Evolutionary conservation across 345 rosid species (phyloP).

Genomic region (Rhodomyrtus tomentosa): DNA sequence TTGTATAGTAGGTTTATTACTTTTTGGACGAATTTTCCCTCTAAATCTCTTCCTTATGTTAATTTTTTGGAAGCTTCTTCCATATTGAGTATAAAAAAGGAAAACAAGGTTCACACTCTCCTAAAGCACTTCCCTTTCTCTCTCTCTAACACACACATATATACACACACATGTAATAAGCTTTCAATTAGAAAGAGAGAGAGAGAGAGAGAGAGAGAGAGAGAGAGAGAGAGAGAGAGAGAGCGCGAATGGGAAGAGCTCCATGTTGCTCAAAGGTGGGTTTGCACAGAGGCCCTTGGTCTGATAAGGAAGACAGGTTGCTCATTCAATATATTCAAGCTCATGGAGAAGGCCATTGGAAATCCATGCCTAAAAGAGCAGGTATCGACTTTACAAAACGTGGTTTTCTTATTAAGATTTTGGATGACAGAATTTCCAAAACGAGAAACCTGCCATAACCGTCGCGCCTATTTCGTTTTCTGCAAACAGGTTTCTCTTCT

Average conservation of each 20-base stretch:
- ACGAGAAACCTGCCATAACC: not conserved
- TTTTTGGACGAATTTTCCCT: too few relatives aligned
- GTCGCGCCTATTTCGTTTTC: not conserved
- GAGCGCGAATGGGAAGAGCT: constrained; percentile 34
- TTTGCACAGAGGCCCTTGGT: constrained; percentile 57
- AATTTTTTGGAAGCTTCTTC: not conserved
- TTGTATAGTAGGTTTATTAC: too few relatives aligned
- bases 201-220: not conserved
- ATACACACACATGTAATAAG: too few relatives aligned
- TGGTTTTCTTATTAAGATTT: not conserved
- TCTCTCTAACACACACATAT: not conserved
- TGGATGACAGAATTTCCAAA: not conserved
- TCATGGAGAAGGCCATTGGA: constrained; percentile 61
- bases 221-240: not conserved
- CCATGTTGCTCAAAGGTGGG: constrained; percentile 61
- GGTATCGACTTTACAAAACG: constrained; percentile 14
- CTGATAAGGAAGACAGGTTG: constrained; percentile 43
- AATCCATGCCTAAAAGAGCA: constrained; percentile 46
- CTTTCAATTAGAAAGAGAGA: not conserved
- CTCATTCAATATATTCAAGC: constrained; percentile 36
- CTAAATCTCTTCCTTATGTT: not conserved
- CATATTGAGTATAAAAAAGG: not conserved
- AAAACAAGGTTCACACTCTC: not conserved
- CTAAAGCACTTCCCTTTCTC: not conserved
- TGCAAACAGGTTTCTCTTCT: not conserved